Evolutionary conservation across 2,329 filamentous ascomycete genomes (phyloP).

Genomic region (Penicillium freii): DNA sequence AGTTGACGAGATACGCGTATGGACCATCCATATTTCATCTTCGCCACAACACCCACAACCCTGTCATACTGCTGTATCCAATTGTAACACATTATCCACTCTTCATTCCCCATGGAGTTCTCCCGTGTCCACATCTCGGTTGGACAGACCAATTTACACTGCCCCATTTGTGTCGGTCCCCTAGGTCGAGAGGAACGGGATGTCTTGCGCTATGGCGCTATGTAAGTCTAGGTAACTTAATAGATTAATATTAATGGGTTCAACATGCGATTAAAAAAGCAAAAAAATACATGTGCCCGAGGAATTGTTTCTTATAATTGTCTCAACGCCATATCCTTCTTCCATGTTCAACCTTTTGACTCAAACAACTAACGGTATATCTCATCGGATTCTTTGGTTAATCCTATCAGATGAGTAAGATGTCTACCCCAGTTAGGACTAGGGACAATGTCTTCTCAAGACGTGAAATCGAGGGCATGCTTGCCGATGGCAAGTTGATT

Average conservation of each 20-base stretch:
- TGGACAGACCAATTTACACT: slow-evolving; percentile 12
- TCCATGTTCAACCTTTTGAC: not conserved
- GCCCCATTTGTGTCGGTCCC: slow-evolving; percentile 14
- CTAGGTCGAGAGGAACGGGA: slow-evolving; percentile 7
- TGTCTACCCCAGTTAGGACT: not conserved
- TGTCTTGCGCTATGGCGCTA: slow-evolving; percentile 7
- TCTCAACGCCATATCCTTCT: not conserved
- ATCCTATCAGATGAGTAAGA: slow-evolving; percentile 4
- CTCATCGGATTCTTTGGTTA: not conserved
- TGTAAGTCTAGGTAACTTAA: slow-evolving; percentile 3
- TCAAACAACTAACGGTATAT: not conserved
- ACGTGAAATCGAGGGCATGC: slow-evolving; percentile 68
- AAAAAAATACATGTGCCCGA: not conserved
- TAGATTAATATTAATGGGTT: slow-evolving; percentile 8
- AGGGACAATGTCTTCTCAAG: slow-evolving; percentile 21
- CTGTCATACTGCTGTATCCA: not conserved
- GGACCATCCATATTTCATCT: slow-evolving; percentile 1
- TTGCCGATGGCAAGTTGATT: slow-evolving; percentile 73
- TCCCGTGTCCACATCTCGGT: slow-evolving; percentile 12
- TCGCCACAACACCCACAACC: slow-evolving; percentile 2
- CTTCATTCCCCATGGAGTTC: slow-evolving; percentile 5
- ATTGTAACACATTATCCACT: slow-evolving; percentile 1
- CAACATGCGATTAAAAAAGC: not conserved
- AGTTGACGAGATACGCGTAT: slow-evolving; percentile 5
- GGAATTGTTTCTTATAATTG: not conserved